Percentiles rank a stretch among this genome's conserved stretches.
Evolutionary conservation across 768 basidiomycete species (phyloP).

Genomic region (Collybia mongolica): DNA sequence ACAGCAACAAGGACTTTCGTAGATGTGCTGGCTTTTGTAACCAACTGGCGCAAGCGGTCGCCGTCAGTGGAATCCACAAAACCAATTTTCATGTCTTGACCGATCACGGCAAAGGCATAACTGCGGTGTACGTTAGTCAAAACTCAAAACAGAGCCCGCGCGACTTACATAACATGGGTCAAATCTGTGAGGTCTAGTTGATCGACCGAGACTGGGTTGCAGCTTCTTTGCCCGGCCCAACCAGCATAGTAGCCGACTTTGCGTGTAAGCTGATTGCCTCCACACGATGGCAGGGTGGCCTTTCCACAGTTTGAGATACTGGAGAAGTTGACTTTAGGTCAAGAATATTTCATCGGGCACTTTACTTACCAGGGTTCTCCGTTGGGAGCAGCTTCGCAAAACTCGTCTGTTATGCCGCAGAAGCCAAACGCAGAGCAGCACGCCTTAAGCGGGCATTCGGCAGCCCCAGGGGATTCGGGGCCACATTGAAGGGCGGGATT

Average conservation of each 20-base stretch:
- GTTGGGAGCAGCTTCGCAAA: no score
- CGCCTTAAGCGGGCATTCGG: neutral
- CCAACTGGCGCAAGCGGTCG: neutral
- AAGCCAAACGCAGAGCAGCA: no score
- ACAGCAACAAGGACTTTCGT: neutral
- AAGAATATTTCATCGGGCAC: neutral
- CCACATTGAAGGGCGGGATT: no score
- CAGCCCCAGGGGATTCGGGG: neutral
- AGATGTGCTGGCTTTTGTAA: neutral
- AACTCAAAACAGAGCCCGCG: no score
- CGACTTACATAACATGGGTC: slow-evolving; percentile 1
- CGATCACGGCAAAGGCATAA: no score
- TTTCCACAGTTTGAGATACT: slow-evolving; percentile 2
- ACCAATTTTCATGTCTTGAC: no score
- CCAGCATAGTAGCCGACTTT: slow-evolving; percentile 3
- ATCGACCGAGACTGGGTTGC: neutral
- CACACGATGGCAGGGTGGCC: neutral
- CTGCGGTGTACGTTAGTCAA: no score
- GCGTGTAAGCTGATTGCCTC: neutral
- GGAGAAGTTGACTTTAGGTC: neutral
- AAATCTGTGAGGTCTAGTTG: neutral
- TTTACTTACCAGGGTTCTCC: no score
- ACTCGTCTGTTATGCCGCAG: no score
- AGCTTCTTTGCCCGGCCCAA: neutral
- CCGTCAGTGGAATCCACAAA: no score